Conservation (phyloP, 352 stramenopile genomes). For the Globisporangium solare region DNA sequence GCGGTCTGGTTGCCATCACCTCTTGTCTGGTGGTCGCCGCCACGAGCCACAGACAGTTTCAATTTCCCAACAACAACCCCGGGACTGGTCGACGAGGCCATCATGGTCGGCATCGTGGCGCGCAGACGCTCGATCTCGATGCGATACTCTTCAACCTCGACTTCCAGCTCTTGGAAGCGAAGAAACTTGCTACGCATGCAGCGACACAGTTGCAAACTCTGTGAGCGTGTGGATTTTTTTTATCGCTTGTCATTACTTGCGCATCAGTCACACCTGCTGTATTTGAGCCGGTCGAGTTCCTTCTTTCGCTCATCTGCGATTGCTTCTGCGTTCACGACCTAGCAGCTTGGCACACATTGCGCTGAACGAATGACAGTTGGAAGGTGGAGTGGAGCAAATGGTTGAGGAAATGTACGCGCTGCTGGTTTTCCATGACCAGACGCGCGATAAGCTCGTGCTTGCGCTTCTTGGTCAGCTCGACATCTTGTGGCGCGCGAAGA, state of each 20-base stretch:
- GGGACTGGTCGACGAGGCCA: background rate
- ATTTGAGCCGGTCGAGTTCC: conserved; percentile 48
- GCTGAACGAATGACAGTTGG: background rate
- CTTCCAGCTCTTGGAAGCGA: conserved; percentile 55
- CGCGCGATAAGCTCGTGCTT: conserved; percentile 55
- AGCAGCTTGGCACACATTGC: background rate
- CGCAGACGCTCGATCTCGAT: conserved; percentile 48
- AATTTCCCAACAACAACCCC: conserved; percentile 38
- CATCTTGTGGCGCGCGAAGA: conserved; percentile 50
- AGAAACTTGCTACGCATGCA: conserved; percentile 50
- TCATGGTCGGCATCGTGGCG: conserved; percentile 17
- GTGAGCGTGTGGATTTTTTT: too few species aligned
- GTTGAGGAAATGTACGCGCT: conserved; percentile 29
- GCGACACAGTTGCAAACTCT: too few species aligned
- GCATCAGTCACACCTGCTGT: conserved; percentile 36
- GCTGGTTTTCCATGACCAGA: conserved; percentile 50
- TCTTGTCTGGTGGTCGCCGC: background rate
- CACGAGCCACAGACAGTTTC: conserved; percentile 21
- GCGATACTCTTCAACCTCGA: conserved; percentile 58
- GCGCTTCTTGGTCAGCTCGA: conserved; percentile 57
- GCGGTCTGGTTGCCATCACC: background rate
- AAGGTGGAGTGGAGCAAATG: background rate
- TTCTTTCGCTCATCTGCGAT: conserved; percentile 52
- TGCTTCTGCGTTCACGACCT: conserved; percentile 46
- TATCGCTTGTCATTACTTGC: background rate